Conservation (phyloP, 495 filamentous ascomycete species). For the Aspergillus avenaceus region DNA sequence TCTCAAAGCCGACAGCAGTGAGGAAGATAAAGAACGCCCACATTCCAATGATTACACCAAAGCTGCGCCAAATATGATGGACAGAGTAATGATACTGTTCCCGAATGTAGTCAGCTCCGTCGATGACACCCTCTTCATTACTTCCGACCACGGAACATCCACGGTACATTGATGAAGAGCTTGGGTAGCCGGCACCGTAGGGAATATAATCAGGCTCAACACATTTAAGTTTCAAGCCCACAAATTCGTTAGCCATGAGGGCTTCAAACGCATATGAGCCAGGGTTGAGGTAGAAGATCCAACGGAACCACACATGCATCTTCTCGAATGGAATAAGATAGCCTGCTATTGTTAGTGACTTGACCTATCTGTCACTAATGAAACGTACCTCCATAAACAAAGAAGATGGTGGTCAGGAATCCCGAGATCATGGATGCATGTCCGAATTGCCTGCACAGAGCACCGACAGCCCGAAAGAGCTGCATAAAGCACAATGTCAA, state of each 20-base stretch:
- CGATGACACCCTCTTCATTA: slow-evolving; percentile 49
- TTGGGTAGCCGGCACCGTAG: slow-evolving; percentile 57
- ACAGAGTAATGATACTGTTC: slow-evolving; percentile 60
- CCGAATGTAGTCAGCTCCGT: slow-evolving; percentile 60
- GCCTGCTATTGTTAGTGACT: slow-evolving; percentile 55
- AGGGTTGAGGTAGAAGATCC: slow-evolving; percentile 87
- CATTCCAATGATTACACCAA: slow-evolving; percentile 76
- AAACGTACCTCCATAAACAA: slow-evolving; percentile 71
- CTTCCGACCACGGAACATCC: slow-evolving; percentile 70
- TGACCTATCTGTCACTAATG: background rate
- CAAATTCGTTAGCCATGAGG: slow-evolving; percentile 89
- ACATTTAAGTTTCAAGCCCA: slow-evolving; percentile 72
- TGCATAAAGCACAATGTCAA: slow-evolving; percentile 72
- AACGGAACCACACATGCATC: slow-evolving; percentile 83
- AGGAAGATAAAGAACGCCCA: slow-evolving; percentile 65
- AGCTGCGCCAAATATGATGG: slow-evolving; percentile 68
- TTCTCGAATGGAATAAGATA: slow-evolving; percentile 72
- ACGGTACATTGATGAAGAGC: slow-evolving; percentile 57
- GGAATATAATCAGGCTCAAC: slow-evolving; percentile 60
- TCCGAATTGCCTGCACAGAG: slow-evolving; percentile 76
- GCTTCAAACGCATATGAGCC: slow-evolving; percentile 84
- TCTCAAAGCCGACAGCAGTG: slow-evolving; percentile 61
- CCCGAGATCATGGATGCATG: slow-evolving; percentile 78
- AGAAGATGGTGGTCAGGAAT: slow-evolving; percentile 71
- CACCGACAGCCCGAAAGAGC: slow-evolving; percentile 72